Evolutionary conservation across 2,329 filamentous ascomycete species (phyloP).

Genomic region (Westerdykella sp.): DNA sequence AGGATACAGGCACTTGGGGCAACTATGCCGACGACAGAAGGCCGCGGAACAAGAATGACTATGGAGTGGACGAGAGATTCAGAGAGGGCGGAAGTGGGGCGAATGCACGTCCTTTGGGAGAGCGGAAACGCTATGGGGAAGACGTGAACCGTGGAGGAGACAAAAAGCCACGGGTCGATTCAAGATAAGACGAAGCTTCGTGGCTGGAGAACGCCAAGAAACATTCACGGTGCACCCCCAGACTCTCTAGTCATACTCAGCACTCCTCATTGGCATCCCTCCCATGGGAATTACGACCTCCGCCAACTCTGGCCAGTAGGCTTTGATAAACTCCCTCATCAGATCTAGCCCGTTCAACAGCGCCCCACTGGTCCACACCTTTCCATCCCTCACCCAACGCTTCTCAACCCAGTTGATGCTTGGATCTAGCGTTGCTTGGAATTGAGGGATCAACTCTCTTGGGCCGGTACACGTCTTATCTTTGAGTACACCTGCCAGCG

Average conservation of each 20-base stretch:
- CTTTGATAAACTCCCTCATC: conserved; percentile 23
- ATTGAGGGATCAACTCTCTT: conserved; percentile 17
- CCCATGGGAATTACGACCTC: conserved; percentile 2
- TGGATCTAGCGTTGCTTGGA: conserved; percentile 11
- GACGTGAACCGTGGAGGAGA: conserved; percentile 35
- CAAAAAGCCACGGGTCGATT: conserved; percentile 41
- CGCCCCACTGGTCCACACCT: conserved; percentile 31
- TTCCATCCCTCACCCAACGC: conserved; percentile 25
- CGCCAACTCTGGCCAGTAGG: conserved; percentile 15
- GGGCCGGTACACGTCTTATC: conserved; percentile 39
- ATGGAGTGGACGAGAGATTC: conserved; percentile 60
- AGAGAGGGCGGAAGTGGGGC: conserved; percentile 57
- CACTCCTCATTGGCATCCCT: conserved; percentile 4
- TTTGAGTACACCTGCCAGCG: conserved; percentile 33
- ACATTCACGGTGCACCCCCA: no score
- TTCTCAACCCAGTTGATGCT: conserved; percentile 35
- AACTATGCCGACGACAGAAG: conserved; percentile 51
- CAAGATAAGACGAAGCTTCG: no score
- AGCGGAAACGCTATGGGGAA: conserved; percentile 47
- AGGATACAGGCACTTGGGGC: conserved; percentile 89
- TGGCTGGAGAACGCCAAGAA: not conserved
- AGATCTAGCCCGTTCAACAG: conserved; percentile 31
- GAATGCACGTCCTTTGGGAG: conserved; percentile 64
- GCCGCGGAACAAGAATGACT: conserved; percentile 36
- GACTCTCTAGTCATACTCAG: conserved; percentile 3